Percentiles rank a stretch among this genome's conserved stretches.
Conservation (phyloP, 345 rosid genomes). For the Eucalyptus curtisii region DNA sequence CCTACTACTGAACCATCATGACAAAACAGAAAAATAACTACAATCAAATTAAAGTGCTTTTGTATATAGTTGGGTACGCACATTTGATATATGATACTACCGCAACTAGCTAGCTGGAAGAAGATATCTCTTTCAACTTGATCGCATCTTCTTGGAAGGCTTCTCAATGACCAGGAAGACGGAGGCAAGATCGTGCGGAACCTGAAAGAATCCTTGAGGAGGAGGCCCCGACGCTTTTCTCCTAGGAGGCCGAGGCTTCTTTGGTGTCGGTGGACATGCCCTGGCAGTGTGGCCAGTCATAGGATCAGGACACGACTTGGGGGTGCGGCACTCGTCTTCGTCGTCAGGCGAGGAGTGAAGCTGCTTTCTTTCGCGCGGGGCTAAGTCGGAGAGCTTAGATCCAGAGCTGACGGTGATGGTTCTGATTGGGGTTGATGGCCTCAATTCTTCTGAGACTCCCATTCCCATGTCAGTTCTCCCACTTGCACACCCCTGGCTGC, state of each 20-base stretch:
- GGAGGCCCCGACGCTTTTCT: neutral
- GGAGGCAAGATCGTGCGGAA: neutral
- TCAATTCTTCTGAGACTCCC: neutral
- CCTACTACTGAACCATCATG: neutral
- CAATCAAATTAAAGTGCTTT: neutral
- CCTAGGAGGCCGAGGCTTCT: neutral
- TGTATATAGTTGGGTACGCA: neutral
- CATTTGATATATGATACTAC: neutral
- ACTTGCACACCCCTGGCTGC: neutral
- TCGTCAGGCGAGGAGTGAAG: neutral
- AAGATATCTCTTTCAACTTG: neutral
- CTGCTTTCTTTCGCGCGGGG: neutral
- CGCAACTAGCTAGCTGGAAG: neutral
- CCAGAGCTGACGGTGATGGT: neutral
- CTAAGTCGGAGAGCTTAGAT: neutral
- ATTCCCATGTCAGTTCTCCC: neutral
- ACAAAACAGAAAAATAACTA: neutral
- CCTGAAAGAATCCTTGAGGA: neutral
- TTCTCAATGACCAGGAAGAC: neutral
- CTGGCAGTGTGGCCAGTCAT: neutral
- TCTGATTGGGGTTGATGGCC: neutral
- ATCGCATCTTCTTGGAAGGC: neutral
- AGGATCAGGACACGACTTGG: neutral
- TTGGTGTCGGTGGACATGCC: neutral
- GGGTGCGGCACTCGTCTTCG: neutral